A percentile compares a stretch with the other conserved stretches of the same genome.
Evolutionary conservation across 2,329 filamentous ascomycete species (phyloP).

Genomic region (Paecilomyces dactylethromorphus): DNA sequence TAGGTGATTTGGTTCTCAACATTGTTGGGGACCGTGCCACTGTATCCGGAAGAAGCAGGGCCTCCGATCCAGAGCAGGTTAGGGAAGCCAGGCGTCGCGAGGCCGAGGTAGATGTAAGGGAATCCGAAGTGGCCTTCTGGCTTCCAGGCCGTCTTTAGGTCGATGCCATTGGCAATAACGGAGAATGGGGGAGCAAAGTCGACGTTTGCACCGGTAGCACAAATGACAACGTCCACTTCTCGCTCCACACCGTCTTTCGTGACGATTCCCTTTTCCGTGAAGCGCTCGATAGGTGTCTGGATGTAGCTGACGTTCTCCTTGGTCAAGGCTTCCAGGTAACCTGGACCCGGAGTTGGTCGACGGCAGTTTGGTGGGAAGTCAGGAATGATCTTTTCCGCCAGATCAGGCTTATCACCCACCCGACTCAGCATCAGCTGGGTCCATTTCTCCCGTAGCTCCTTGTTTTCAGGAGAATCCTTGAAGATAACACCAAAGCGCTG

Average conservation of each 20-base stretch:
- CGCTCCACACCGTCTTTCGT: conserved; percentile 51
- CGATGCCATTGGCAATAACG: conserved; percentile 49
- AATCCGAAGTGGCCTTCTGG: conserved; percentile 52
- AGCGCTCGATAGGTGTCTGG: conserved; percentile 48
- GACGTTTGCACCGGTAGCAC: conserved; percentile 60
- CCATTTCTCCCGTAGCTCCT: conserved; percentile 42
- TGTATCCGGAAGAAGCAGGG: conserved; percentile 52
- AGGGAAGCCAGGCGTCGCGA: conserved; percentile 59
- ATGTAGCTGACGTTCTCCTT: conserved; percentile 59
- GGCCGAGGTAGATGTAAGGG: conserved; percentile 61
- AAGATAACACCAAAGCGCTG: conserved; percentile 50
- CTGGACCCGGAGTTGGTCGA: conserved; percentile 59
- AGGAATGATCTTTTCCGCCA: conserved; percentile 52
- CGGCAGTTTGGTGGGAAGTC: conserved; percentile 60
- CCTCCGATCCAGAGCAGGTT: conserved; percentile 62
- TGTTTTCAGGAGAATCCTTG: conserved; percentile 46
- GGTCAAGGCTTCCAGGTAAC: conserved; percentile 59
- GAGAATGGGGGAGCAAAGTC: conserved; percentile 55
- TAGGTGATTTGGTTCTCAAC: conserved; percentile 62
- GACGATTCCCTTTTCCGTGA: conserved; percentile 55
- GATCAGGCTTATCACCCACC: conserved; percentile 48
- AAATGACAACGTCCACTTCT: conserved; percentile 60
- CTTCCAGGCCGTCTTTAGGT: conserved; percentile 53
- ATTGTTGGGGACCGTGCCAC: conserved; percentile 61
- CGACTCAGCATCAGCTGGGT: conserved; percentile 49